phyloP scores from a whole-genome alignment of 1,139 yeast genomes.

The Eremothecium cymbalariae region DNA sequence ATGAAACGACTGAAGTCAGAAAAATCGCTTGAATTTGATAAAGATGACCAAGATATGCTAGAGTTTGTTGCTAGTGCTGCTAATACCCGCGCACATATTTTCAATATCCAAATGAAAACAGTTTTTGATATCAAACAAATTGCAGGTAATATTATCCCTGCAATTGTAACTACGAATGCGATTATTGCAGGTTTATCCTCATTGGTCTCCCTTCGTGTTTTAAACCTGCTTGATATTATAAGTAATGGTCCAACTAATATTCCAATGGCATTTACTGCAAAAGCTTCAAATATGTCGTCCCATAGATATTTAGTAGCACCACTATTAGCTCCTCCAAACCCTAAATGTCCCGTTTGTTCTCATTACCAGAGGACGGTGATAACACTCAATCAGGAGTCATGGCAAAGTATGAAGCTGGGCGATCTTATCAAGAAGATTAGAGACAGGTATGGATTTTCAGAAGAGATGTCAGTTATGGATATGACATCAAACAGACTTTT shows the following conservation, averaged over 20 bases:
- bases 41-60: constrained; percentile 88
- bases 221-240: constrained; percentile 28
- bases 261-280: constrained; percentile 58
- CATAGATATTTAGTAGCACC: constrained; percentile 59
- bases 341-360: constrained; percentile 67
- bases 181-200: constrained; percentile 86
- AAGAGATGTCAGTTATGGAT: constrained; percentile 59
- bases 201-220: constrained; percentile 55
- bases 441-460: constrained; percentile 47
- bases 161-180: constrained; percentile 96
- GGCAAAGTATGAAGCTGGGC: constrained; percentile 29
- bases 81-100: constrained; percentile 67
- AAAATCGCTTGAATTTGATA: constrained; percentile 64
- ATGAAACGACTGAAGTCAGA: constrained; percentile 42
- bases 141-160: constrained; percentile 97
- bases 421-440: constrained; percentile 42
- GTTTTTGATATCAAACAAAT: constrained; percentile 86
- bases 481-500: constrained; percentile 54
- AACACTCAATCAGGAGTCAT: constrained; percentile 28
- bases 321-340: constrained; percentile 50
- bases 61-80: constrained; percentile 85
- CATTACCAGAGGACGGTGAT: constrained; percentile 45
- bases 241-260: constrained; percentile 22
- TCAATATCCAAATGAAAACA: constrained; percentile 63
- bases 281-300: constrained; percentile 43